Evolutionary conservation across 1,284 basidiomycete species (phyloP).

Genomic region (Leccinum subrobustum): DNA sequence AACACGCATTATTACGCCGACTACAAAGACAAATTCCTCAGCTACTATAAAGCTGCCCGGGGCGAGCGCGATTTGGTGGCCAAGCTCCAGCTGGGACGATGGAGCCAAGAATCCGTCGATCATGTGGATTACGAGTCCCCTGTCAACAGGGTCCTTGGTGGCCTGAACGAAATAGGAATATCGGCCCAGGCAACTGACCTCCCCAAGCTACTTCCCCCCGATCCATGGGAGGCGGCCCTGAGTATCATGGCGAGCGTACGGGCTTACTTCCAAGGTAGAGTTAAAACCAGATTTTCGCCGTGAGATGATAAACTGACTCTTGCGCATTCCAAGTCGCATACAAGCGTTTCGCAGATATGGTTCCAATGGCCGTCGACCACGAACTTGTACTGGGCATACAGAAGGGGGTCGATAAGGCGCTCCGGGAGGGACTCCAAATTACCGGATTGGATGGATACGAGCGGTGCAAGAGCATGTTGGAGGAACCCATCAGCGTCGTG

Average conservation of each 20-base stretch:
- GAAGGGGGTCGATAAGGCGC: conserved; percentile 43
- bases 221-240: conserved; percentile 55
- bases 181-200: conserved; percentile 43
- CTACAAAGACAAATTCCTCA: conserved; percentile 57
- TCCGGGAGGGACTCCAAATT: conserved; percentile 46
- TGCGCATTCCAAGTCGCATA: conserved; percentile 52
- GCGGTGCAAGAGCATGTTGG: conserved; percentile 50
- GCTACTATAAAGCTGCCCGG: conserved; percentile 45
- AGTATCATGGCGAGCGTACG: conserved; percentile 68
- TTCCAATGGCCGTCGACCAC: conserved; percentile 63
- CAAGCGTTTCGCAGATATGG: conserved; percentile 63
- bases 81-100: conserved; percentile 13
- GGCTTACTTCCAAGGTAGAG: conserved; percentile 69
- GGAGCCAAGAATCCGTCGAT: neutral
- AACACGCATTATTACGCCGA: conserved; percentile 59
- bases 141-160: conserved; percentile 37
- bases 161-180: conserved; percentile 47
- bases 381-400: conserved; percentile 51
- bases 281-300: neutral
- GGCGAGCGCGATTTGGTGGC: conserved; percentile 31
- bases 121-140: neutral
- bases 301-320: neutral
- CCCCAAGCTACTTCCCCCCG: conserved; percentile 51
- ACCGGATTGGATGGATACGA: conserved; percentile 25
- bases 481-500: conserved; percentile 49